Evolutionary conservation across 495 filamentous ascomycete species (phyloP), one percentile per base, ranked within the genome.

Genomic region (Penicillium dipodomyicola): DNA sequence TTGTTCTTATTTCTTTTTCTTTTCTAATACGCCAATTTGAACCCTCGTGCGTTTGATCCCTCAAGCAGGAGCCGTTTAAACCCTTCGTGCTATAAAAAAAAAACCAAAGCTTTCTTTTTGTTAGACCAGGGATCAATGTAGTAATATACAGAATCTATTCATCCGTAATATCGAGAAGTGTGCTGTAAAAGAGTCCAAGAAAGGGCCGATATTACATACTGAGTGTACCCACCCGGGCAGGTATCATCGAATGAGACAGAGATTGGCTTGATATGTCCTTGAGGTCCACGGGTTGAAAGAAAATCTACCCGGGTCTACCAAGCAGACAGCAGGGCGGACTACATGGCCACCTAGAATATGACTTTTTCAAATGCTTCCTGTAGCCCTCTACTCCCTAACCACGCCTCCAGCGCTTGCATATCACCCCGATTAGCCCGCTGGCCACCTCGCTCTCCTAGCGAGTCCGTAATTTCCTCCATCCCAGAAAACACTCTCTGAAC

Each of bases 321-420:
- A 35, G 14, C 12, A 35, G 14, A 35, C 14, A 15, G 33, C 33
- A 35, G 33, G 14, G 33, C 14, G 12, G 33, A 15, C 12, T 15
- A 27, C 2, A 23, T 30, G 23, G 15, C 27, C 12, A 9, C 8
- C 49, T 54, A 72, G 32, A 76, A 76, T 44, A 76, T 76, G 0
- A 76, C 73, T 32, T 65, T 67, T 53, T 72, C 72, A 60, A 76
- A 76, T 1, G 73, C 73, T 39, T 68, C 67, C 10, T 63, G 64
- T 22, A 76, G 50, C 8, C 72, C 73, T 44, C 59, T 63, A 6
- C 22, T 52, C 25, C 54, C 42, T 8, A 76, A 30, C 73, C 73
- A 76, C 9, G 62, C 70, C 56, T 76, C 73, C 51, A 76, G 48
- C n/a, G 73, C 73, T 59, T 76, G 73, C 73, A 76, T 76, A 67